Percentiles rank a stretch among this genome's conserved stretches.
Evolutionary conservation across 768 basidiomycete genomes (phyloP).

Genomic region (Psilocybe azurescens): DNA sequence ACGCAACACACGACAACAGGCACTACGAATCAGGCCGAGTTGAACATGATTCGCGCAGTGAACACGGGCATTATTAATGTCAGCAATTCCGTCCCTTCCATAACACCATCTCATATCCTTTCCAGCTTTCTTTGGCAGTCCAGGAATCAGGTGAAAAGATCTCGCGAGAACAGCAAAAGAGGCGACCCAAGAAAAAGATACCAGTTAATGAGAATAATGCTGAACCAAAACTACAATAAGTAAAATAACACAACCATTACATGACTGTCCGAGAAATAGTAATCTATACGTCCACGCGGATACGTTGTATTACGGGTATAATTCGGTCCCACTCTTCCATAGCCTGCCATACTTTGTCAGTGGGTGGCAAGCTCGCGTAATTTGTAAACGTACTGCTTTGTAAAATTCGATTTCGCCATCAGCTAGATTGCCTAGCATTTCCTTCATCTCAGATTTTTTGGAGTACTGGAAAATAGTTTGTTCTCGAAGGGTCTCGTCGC

Average conservation of each 20-base stretch:
- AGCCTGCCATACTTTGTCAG: conserved; percentile 49
- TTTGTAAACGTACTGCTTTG: conserved; percentile 59
- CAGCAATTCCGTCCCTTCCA: conserved; percentile 23
- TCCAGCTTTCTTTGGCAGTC: conserved; percentile 77
- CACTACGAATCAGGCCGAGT: conserved; percentile 65
- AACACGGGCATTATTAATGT: conserved; percentile 87
- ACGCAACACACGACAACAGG: conserved; percentile 72
- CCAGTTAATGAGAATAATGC: conserved; percentile 23
- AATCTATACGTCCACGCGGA: conserved; percentile 86
- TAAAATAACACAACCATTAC: conserved; percentile 19
- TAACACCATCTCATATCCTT: conserved; percentile 48
- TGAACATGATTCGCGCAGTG: conserved; percentile 79
- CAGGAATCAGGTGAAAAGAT: conserved; percentile 83
- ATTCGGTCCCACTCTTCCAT: conserved; percentile 99
- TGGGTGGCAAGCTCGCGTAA: conserved; percentile 2
- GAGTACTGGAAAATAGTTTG: conserved; percentile 88
- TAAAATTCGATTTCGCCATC: conserved; percentile 97
- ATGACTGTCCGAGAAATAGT: conserved; percentile 10
- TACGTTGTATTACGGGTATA: conserved; percentile 91
- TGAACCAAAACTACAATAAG: conserved; percentile 30
- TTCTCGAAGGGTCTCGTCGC: conserved; percentile 92
- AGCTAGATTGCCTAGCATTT: conserved; percentile 86
- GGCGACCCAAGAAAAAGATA: conserved; percentile 22
- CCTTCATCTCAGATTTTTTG: conserved; percentile 97
- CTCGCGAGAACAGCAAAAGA: conserved; percentile 35